Conservation (phyloP, 768 basidiomycete genomes). For the Amanita pseudoporphyria region DNA sequence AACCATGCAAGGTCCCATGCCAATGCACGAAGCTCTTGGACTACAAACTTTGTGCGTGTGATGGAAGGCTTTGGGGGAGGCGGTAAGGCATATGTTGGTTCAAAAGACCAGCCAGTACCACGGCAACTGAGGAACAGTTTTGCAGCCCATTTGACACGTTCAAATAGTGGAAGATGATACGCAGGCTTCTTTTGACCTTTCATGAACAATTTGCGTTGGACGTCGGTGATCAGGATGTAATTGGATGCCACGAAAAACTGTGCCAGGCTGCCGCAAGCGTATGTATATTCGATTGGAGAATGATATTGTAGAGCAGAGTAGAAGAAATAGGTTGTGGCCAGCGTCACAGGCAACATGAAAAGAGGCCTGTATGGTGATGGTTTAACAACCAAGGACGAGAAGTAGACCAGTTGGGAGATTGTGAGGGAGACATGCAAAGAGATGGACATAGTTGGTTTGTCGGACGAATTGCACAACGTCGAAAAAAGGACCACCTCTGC, state of each 20-base stretch:
- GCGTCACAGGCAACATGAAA: slow-evolving; percentile 8
- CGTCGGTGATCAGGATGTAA: slow-evolving; percentile 10
- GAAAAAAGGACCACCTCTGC: too few relatives aligned
- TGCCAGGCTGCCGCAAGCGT: slow-evolving; percentile 5
- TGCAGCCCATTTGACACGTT: slow-evolving; percentile 20
- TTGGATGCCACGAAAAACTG: slow-evolving; percentile 6
- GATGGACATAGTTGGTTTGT: background rate
- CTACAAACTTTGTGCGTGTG: slow-evolving; percentile 18
- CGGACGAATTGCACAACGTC: background rate
- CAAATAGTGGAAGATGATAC: slow-evolving; percentile 5
- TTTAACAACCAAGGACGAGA: slow-evolving; percentile 6
- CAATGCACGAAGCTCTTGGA: slow-evolving; percentile 2
- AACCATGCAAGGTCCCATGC: too few relatives aligned
- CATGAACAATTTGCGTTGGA: slow-evolving; percentile 6
- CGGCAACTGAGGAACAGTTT: slow-evolving; percentile 20
- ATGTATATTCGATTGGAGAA: slow-evolving; percentile 9
- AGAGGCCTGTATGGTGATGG: slow-evolving; percentile 10
- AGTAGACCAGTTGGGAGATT: background rate
- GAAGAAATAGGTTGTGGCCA: slow-evolving; percentile 9
- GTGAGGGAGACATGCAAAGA: background rate
- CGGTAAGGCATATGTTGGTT: slow-evolving; percentile 13
- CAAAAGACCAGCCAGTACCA: slow-evolving; percentile 26
- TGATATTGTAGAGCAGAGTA: background rate
- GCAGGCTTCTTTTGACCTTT: slow-evolving; percentile 4
- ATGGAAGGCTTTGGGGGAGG: slow-evolving; percentile 10